A percentile compares a stretch with the other conserved stretches of the same genome.
Conservation (phyloP, 441 rosid genomes). For the Euphorbia corollata region DNA sequence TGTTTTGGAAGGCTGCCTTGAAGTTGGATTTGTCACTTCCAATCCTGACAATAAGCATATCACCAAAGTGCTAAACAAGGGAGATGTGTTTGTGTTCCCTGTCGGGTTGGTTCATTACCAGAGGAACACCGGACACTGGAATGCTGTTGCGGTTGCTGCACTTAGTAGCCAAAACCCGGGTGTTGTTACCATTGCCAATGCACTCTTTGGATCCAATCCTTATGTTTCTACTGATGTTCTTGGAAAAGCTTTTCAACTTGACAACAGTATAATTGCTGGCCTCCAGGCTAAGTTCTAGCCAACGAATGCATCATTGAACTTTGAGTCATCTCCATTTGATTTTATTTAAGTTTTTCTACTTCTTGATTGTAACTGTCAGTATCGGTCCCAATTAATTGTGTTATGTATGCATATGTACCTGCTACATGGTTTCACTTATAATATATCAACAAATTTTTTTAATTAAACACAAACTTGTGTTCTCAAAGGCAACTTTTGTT, state of each 20-base stretch:
- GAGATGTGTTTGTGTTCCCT: constrained; percentile 44
- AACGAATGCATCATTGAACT: not conserved
- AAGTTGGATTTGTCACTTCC: constrained; percentile 36
- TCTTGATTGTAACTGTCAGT: not conserved
- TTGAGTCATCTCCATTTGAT: not conserved
- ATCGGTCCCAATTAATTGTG: too few relatives aligned
- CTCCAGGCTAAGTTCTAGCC: constrained; percentile 21
- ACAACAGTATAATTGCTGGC: constrained; percentile 13
- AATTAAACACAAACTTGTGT: too few relatives aligned
- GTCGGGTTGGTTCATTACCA: constrained; percentile 36
- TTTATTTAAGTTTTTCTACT: not conserved
- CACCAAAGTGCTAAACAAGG: constrained; percentile 21
- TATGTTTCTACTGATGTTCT: constrained; percentile 20
- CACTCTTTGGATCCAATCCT: constrained; percentile 31
- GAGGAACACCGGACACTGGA: constrained; percentile 12
- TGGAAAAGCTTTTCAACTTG: constrained; percentile 28
- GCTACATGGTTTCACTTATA: too few relatives aligned
- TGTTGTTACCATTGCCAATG: constrained; percentile 21
- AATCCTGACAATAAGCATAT: constrained; percentile 27
- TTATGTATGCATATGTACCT: too few relatives aligned
- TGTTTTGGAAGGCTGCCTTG: constrained; percentile 27
- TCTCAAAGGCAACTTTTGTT: too few relatives aligned
- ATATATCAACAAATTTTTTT: too few relatives aligned
- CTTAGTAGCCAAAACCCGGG: constrained; percentile 42
- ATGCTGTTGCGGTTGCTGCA: constrained; percentile 29